These are phyloP conservation scores for Cercis canadensis DNA, from an alignment of 306 rosid species.

Conservation along the genomic window DNA sequence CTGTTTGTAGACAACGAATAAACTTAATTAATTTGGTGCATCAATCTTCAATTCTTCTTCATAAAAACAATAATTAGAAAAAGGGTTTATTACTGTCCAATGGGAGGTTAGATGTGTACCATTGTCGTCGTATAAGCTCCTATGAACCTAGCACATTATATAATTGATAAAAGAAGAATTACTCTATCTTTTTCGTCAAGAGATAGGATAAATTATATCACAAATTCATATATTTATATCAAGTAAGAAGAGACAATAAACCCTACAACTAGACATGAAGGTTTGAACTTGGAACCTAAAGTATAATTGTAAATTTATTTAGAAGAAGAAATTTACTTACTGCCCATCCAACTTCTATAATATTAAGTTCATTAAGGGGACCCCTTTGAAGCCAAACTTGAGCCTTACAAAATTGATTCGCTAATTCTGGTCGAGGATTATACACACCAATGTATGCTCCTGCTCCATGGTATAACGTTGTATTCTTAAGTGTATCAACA, in stretches of 20 bases:
- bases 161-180: not conserved
- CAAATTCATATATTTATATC: too few relatives aligned
- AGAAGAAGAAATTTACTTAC: not conserved
- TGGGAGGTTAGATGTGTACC: not conserved
- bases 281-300: too few relatives aligned
- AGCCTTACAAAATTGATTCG: not conserved
- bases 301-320: too few relatives aligned
- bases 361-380: not conserved
- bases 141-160: not conserved
- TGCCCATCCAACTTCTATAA: not conserved
- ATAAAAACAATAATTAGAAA: too few relatives aligned
- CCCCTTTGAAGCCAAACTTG: conserved; percentile 21
- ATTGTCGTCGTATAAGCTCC: not conserved
- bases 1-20: not conserved
- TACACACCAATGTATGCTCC: not conserved
- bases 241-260: too few relatives aligned
- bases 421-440: not conserved
- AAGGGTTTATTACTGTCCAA: conserved; percentile 14
- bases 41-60: too few relatives aligned
- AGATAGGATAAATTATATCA: too few relatives aligned
- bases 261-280: too few relatives aligned
- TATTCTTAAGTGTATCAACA: not conserved
- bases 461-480: not conserved
- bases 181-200: too few relatives aligned
- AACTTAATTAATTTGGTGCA: too few relatives aligned